phyloP scores from a whole-genome alignment of 768 basidiomycete genomes.

The Kwoniella dendrophila region DNA sequence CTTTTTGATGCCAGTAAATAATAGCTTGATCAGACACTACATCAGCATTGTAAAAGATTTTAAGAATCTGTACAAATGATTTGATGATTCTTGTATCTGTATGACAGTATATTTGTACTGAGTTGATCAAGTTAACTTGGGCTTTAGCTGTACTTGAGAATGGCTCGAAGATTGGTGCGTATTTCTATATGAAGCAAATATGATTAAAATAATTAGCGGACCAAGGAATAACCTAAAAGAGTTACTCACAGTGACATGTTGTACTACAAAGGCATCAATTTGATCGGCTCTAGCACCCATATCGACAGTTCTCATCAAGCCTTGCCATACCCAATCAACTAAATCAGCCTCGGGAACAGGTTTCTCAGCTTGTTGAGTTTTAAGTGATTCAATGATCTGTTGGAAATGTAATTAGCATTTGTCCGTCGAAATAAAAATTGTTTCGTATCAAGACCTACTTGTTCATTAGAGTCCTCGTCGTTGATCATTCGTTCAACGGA shows the following conservation, averaged over 20 bases:
- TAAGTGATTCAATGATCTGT: slow-evolving; percentile 77
- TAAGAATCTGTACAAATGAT: slow-evolving; percentile 90
- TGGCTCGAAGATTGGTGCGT: slow-evolving; percentile 79
- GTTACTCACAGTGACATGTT: slow-evolving; percentile 75
- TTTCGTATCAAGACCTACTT: slow-evolving; percentile 66
- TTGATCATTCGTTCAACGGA: slow-evolving; percentile 65
- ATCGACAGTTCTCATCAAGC: slow-evolving; percentile 82
- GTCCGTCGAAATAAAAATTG: background rate
- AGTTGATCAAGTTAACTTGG: slow-evolving; percentile 90
- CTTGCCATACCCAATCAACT: slow-evolving; percentile 87
- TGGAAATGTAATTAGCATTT: background rate
- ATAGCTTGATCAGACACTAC: slow-evolving; percentile 95
- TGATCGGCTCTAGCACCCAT: slow-evolving; percentile 89
- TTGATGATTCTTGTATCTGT: slow-evolving; percentile 95
- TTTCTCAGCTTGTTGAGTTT: slow-evolving; percentile 69
- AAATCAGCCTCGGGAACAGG: slow-evolving; percentile 85
- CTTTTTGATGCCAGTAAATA: slow-evolving; percentile 97
- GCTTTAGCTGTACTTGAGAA: slow-evolving; percentile 88
- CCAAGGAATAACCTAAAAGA: too few species aligned
- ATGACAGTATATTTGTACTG: slow-evolving; percentile 93
- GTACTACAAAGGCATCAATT: slow-evolving; percentile 82
- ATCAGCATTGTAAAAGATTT: slow-evolving; percentile 95
- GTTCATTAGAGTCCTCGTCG: slow-evolving; percentile 69
- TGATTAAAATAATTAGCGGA: background rate
- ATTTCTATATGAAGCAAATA: slow-evolving; percentile 64